Percentiles rank a stretch among this genome's conserved stretches.
Evolutionary conservation across 2,329 filamentous ascomycete genomes (phyloP).

Genomic region (Tolypocladium paradoxum): DNA sequence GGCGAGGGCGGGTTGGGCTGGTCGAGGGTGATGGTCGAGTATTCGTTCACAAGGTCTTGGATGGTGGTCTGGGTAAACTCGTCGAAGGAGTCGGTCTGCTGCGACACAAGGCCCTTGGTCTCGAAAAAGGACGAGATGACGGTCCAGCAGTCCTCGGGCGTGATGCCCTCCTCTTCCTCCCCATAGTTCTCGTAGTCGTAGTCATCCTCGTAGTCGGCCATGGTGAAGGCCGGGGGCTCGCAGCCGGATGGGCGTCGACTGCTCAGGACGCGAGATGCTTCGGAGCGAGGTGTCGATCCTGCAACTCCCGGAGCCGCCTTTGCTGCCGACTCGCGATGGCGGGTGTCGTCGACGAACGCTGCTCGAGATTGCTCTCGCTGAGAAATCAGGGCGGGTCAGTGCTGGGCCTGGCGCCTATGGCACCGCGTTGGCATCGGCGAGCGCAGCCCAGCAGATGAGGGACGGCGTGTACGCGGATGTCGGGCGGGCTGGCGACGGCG

Average conservation of each 20-base stretch:
- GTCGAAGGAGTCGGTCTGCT: constrained; percentile 97
- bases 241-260: neutral
- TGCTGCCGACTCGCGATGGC: neutral
- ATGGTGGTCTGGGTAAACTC: constrained; percentile 92
- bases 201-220: constrained; percentile 46
- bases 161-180: constrained; percentile 63
- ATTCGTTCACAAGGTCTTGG: constrained; percentile 88
- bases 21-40: constrained; percentile 84
- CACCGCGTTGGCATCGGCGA: constrained; percentile 21
- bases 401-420: constrained; percentile 19
- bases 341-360: neutral
- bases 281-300: neutral
- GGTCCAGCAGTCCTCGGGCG: constrained; percentile 95
- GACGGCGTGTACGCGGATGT: constrained; percentile 2
- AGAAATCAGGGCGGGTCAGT: constrained; percentile 18
- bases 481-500: neutral
- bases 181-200: constrained; percentile 61
- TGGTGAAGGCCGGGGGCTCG: constrained; percentile 15
- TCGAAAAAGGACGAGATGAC: constrained; percentile 98
- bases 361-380: neutral
- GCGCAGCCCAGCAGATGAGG: constrained; percentile 11
- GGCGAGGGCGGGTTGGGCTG: constrained; percentile 72
- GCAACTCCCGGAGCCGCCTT: neutral
- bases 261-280: too few relatives aligned
- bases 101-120: constrained; percentile 86